A percentile compares a stretch with the other conserved stretches of the same genome.
Evolutionary conservation across 2,329 filamentous ascomycete genomes (phyloP).

Genomic region (Alternaria gansuensis): DNA sequence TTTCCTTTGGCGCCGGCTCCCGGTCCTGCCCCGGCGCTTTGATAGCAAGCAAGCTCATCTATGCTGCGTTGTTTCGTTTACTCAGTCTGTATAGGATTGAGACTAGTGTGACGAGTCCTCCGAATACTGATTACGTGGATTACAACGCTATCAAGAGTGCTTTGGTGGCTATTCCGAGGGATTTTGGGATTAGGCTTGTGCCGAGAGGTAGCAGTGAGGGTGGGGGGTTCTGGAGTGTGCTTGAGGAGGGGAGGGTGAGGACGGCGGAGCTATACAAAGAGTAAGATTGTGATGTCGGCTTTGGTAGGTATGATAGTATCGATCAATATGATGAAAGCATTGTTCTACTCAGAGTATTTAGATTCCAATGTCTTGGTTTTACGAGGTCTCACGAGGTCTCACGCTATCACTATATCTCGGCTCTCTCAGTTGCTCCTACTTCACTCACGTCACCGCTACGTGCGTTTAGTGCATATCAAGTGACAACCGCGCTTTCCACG

Average conservation of each 20-base stretch:
- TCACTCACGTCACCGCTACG: background rate
- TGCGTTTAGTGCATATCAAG: background rate
- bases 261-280: constrained; percentile 61
- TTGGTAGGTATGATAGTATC: background rate
- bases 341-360: no score
- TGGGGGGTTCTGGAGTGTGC: constrained; percentile 40
- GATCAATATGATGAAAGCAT: background rate
- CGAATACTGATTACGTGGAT: constrained; percentile 69
- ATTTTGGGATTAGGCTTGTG: constrained; percentile 67
- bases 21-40: constrained; percentile 63
- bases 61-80: constrained; percentile 60
- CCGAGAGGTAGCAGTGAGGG: constrained; percentile 54
- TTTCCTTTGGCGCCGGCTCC: constrained; percentile 63
- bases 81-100: constrained; percentile 62
- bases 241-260: constrained; percentile 56
- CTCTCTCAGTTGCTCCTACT: background rate
- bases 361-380: no score
- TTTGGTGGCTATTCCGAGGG: constrained; percentile 66
- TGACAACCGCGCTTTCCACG: background rate
- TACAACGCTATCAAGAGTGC: constrained; percentile 69
- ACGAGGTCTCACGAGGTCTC: background rate
- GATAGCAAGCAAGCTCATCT: constrained; percentile 62
- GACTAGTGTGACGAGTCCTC: constrained; percentile 59
- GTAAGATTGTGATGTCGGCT: background rate
- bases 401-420: background rate